Conservation (phyloP, 179 eudicot species). For the Patellifolia procumbens region DNA sequence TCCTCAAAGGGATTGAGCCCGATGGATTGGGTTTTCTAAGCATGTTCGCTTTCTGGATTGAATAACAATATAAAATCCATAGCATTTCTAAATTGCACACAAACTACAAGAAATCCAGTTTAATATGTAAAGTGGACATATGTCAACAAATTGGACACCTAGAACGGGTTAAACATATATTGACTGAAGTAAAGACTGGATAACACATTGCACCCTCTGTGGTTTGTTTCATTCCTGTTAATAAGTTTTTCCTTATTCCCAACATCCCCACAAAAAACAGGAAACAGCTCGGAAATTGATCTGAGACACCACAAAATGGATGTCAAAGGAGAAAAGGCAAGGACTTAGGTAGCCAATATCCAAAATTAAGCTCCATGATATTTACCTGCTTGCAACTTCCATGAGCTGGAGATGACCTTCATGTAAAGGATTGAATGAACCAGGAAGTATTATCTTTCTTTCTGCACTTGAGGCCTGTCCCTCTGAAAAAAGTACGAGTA, state of each 20-base stretch:
- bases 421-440: constrained; percentile 95
- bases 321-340: neutral
- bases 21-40: neutral
- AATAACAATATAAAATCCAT: neutral
- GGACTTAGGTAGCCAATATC: neutral
- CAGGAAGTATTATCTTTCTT: constrained; percentile 82
- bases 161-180: neutral
- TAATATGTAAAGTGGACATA: neutral
- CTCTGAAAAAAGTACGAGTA: constrained; percentile 49
- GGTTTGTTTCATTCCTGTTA: neutral
- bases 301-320: neutral
- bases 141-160: neutral
- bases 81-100: neutral
- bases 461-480: constrained; percentile 39
- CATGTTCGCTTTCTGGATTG: neutral
- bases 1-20: neutral
- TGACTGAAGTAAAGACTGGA: neutral
- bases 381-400: constrained; percentile 81
- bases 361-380: constrained; percentile 6
- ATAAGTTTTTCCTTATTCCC: neutral
- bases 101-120: neutral
- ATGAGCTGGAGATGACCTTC: constrained; percentile 91
- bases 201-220: neutral
- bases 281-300: neutral
- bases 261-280: neutral